Conservation (phyloP, 495 filamentous ascomycete genomes). For the Aspergillus bertholletiae region DNA sequence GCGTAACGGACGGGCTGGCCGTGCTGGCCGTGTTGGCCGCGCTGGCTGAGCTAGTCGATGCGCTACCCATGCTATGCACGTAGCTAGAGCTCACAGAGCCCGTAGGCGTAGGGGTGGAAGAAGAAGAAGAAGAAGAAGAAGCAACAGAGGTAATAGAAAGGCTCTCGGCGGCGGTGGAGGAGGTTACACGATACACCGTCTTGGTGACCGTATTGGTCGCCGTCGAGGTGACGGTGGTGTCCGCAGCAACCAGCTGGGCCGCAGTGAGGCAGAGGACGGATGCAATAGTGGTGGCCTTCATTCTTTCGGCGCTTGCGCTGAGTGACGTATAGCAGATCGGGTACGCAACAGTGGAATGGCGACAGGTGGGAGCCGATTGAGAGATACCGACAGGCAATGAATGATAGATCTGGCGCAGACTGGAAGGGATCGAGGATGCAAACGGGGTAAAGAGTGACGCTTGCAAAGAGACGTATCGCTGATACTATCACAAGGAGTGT, state of each 20-base stretch:
- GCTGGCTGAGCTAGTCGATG: conserved; percentile 17
- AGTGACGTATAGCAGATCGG: background rate
- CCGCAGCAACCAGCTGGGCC: conserved; percentile 25
- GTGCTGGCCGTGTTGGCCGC: conserved; percentile 16
- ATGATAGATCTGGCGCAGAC: background rate
- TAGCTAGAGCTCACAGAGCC: conserved; percentile 8
- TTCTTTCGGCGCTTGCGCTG: conserved; percentile 15
- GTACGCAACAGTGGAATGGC: background rate
- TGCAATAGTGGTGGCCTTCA: conserved; percentile 34
- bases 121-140: background rate
- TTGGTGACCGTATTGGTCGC: conserved; percentile 32
- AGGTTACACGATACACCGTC: conserved; percentile 29
- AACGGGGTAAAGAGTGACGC: background rate
- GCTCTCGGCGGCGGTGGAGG: conserved; percentile 22
- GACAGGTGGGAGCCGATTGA: conserved; percentile 12
- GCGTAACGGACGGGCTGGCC: conserved; percentile 4
- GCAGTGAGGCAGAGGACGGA: conserved; percentile 35
- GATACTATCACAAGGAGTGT: background rate
- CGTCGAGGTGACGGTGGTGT: conserved; percentile 25
- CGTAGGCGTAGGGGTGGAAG: conserved; percentile 3
- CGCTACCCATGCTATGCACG: conserved; percentile 7
- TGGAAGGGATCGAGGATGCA: background rate
- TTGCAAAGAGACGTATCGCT: background rate
- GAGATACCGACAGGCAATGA: background rate
- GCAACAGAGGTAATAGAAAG: conserved; percentile 1